Base-by-base conservation (phyloP, 345 rosid genomes). In the Viola odorata region DNA sequence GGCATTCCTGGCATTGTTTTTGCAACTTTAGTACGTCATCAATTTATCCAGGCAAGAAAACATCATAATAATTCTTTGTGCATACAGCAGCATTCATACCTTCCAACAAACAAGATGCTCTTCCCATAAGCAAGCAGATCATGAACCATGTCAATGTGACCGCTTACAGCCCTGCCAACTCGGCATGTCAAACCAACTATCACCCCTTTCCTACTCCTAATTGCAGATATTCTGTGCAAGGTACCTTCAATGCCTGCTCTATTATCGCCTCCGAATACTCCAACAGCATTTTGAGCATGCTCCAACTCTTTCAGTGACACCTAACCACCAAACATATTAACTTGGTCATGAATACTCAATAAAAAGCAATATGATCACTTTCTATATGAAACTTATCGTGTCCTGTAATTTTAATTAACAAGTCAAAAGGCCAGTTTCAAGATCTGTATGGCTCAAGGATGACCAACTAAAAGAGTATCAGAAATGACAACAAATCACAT, bases 181-280 rank as follows among this genome's bases (percentile, higher is more conserved):
- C 86, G 79, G 42, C 85, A 82, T 41, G 90, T 86, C 57, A 86
- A 55, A 61, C 94, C 89, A 45, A 84, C 85, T 7, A 86, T 50
- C 0, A 56, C 53, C 40, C 84, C 86, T 69, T 84, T 79, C 63
- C 83, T 69, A 64, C 76, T 84, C 61, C 81, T 80, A 60, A 86
- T 79, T 5, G 89, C 83, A 37, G 84, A 82, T 65, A 86, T 82
- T 65, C 86, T 74, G 37, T 86, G 94, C 79, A 86, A 65, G 58
- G 85, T 86, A 14, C 90, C 83, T 39, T 84, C 85, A 53, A 84
- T 84, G 39, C 88, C 88, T 70, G 88, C 87, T 53, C 89, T 75
- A 65, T 82, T 86, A 71, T 82, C 86, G 47, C 70, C 81, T 11
- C 84, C 80, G 48, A 86, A 86, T 49, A 79, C 84, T 61, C 85